Base-by-base conservation (phyloP, 1,284 basidiomycete genomes). In the Ganoderma meredithae region DNA sequence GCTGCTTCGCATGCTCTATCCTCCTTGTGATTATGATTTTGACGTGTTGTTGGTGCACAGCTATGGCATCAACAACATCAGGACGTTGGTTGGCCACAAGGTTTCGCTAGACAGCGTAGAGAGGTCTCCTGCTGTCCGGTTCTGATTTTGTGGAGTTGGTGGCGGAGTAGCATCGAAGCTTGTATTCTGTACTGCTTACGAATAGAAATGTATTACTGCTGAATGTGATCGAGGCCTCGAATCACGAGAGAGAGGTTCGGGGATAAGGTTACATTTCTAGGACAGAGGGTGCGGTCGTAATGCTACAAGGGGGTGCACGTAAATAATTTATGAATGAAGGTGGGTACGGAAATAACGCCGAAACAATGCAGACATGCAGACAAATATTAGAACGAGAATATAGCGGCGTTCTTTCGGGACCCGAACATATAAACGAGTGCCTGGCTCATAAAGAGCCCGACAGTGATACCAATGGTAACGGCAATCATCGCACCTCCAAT, bases 11-110 rank as follows among this genome's bases (percentile, higher is more conserved):
- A 33, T 55, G 31, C 44, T 63, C 31, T 25, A 8, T 25, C n/a
- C 53, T 15, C 19, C 7, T n/a, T 22, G 12, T 22, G 36, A 40
- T 39, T 9, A 2, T 7, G 31, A 33, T 59, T 40, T 9, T 60
- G 39, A 60, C 36, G 15, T 25, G 43, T 62, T 66, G 12, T 19
- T 19, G 3, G 69, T 13, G 33, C 47, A 25, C 61, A 94, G 93
- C 60, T 93, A 92, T 75, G 90, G 89, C 44, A 97, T 99, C 79
- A 97, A 92, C 80, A 99, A 99, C 79, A 99, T 99, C 76, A 87
- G 98, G 71, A 96, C 97, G 44, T 85, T 99, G 58, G 95, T 99
- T 62, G 98, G 98, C 15, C 98, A 99, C 86, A 99, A 98, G 83
- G 95, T 96, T 25, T 92, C 95, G 63, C 88, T 97, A 75, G 95